A percentile compares a stretch with the other conserved stretches of the same genome.
These are phyloP conservation scores for Lactarius sp. DNA, from an alignment of 768 basidiomycete species.

Conservation along the genomic window DNA sequence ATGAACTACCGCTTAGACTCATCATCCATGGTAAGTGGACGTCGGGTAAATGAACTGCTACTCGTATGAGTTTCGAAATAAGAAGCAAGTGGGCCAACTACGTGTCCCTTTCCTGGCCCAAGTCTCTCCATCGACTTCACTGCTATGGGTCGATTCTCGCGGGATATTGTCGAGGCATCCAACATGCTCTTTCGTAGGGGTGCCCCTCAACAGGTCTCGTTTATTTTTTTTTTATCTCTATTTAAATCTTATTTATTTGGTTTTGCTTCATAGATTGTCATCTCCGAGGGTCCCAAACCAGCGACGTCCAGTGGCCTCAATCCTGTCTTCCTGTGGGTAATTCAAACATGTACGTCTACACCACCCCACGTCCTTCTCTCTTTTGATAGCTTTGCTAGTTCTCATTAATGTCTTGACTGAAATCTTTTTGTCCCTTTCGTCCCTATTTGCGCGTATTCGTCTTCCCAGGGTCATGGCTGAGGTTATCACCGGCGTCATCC, in stretches of 20 bases:
- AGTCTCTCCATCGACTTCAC: not conserved
- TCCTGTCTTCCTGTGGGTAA: constrained; percentile 72
- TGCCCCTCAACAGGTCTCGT: constrained; percentile 27
- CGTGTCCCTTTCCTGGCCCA: constrained; percentile 3
- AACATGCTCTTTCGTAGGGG: constrained; percentile 42
- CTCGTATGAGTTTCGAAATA: no score
- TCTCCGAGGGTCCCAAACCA: constrained; percentile 76
- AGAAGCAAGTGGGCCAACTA: not conserved
- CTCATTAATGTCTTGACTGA: constrained; percentile 82
- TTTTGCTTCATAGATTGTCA: constrained; percentile 50
- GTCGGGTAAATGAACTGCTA: no score
- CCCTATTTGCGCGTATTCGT: constrained; percentile 59
- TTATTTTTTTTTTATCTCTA: not conserved
- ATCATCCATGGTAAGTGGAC: no score
- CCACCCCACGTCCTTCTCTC: not conserved
- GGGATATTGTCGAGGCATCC: constrained; percentile 33
- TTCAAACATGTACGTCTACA: constrained; percentile 59
- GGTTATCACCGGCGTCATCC: constrained; percentile 82
- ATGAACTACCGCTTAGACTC: no score
- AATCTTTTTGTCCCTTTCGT: constrained; percentile 57
- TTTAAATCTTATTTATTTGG: not conserved
- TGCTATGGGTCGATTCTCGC: constrained; percentile 46
- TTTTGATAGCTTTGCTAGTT: constrained; percentile 37
- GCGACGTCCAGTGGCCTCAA: constrained; percentile 52
- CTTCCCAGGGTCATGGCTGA: constrained; percentile 95